Evolutionary conservation across 2,329 filamentous ascomycete species (phyloP).

Genomic region (Monosporascus cannonballus): DNA sequence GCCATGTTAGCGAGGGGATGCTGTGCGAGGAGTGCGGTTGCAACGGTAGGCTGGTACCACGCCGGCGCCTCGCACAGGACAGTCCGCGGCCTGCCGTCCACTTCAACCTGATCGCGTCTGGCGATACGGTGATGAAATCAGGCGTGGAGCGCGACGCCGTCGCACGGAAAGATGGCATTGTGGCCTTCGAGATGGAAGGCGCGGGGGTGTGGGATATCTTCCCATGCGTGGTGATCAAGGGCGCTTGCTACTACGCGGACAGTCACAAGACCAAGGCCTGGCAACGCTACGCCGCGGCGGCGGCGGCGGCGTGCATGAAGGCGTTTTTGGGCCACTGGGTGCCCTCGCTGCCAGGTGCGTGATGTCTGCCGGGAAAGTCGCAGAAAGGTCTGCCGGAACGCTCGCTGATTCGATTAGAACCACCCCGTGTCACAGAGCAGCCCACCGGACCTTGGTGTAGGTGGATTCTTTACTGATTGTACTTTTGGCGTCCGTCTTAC

Average conservation of each 20-base stretch:
- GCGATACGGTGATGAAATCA: conserved; percentile 34
- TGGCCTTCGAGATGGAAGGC: conserved; percentile 30
- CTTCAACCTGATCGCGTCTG: conserved; percentile 32
- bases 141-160: conserved; percentile 29
- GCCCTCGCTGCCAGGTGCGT: too few species aligned
- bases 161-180: conserved; percentile 15
- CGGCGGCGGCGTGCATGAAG: conserved; percentile 20
- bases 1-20: conserved; percentile 6
- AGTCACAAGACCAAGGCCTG: conserved; percentile 31
- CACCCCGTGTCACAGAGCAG: too few species aligned
- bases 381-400: too few species aligned
- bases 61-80: conserved; percentile 8
- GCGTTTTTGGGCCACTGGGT: conserved; percentile 8
- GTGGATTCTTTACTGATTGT: too few species aligned
- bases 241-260: conserved; percentile 33
- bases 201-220: conserved; percentile 18
- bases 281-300: conserved; percentile 27
- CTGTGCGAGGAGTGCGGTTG: conserved; percentile 3
- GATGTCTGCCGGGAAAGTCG: too few species aligned
- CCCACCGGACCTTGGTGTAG: too few species aligned
- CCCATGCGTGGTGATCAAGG: conserved; percentile 32
- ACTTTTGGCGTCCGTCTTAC: too few species aligned
- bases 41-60: conserved; percentile 18
- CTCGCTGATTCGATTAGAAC: too few species aligned
- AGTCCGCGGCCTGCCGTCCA: conserved; percentile 21